Conservation (phyloP, 2,329 filamentous ascomycete species). For the Neophaeococcomyces mojaviensis region DNA sequence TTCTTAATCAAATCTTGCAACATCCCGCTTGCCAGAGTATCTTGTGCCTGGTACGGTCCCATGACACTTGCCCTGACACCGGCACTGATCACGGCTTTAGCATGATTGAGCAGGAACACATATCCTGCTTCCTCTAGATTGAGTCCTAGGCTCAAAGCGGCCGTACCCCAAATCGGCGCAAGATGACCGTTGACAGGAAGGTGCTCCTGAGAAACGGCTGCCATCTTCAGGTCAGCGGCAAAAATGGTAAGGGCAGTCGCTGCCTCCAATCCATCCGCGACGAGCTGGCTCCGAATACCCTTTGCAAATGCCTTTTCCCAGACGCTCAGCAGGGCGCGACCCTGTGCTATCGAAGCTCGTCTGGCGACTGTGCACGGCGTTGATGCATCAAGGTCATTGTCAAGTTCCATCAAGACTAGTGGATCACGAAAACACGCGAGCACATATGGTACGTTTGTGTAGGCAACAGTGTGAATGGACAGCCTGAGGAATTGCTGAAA, state of each 20-base stretch:
- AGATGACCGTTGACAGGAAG: slow-evolving; percentile 47
- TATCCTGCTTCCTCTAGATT: slow-evolving; percentile 49
- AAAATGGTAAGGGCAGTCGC: slow-evolving; percentile 31
- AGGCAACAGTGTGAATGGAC: slow-evolving; percentile 50
- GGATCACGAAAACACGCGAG: slow-evolving; percentile 48
- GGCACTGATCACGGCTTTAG: slow-evolving; percentile 55
- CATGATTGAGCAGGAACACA: slow-evolving; percentile 57
- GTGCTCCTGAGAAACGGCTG: slow-evolving; percentile 25
- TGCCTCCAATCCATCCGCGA: slow-evolving; percentile 16
- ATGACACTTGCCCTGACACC: slow-evolving; percentile 57
- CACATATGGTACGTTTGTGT: slow-evolving; percentile 54
- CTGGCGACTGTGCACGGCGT: slow-evolving; percentile 57
- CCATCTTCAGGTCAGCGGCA: slow-evolving; percentile 31
- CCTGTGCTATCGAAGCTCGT: slow-evolving; percentile 54
- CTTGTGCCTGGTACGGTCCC: slow-evolving; percentile 59
- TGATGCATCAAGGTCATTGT: slow-evolving; percentile 57
- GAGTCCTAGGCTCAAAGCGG: slow-evolving; percentile 47
- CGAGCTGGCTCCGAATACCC: slow-evolving; percentile 9
- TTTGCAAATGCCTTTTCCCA: slow-evolving; percentile 43
- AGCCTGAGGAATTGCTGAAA: slow-evolving; percentile 52
- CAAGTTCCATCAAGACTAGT: slow-evolving; percentile 42
- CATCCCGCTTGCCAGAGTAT: slow-evolving; percentile 46
- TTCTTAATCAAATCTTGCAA: slow-evolving; percentile 46
- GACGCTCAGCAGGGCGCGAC: slow-evolving; percentile 50
- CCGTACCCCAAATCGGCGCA: slow-evolving; percentile 53